Evolutionary conservation across 192 early-diverging fungal species (phyloP).

Genomic region (Umbelopsis vinacea): DNA sequence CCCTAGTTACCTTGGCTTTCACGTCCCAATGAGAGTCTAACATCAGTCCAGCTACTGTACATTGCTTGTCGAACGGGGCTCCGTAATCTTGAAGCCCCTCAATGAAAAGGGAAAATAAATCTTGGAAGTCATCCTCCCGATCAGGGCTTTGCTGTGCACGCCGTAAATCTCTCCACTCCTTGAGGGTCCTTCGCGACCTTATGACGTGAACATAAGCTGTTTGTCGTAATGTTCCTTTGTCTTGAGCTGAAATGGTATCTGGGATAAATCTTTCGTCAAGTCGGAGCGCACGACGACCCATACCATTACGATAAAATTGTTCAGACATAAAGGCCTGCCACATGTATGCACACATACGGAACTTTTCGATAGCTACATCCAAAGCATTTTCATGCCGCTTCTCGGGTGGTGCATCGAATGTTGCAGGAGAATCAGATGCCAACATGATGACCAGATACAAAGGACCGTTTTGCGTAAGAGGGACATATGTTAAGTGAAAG

Average conservation of each 20-base stretch:
- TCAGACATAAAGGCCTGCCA: constrained; percentile 78
- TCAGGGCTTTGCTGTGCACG: constrained; percentile 60
- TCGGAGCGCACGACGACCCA: constrained; percentile 71
- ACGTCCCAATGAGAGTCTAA: constrained; percentile 66
- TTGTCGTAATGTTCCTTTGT: constrained; percentile 39
- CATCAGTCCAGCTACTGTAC: constrained; percentile 60
- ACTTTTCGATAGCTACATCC: constrained; percentile 55
- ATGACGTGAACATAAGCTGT: constrained; percentile 63
- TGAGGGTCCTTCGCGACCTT: constrained; percentile 48
- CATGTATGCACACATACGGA: constrained; percentile 66
- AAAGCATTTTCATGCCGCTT: constrained; percentile 50
- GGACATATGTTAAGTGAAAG: constrained; percentile 53
- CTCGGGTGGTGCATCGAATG: constrained; percentile 65
- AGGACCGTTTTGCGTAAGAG: constrained; percentile 59
- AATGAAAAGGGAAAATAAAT: constrained; percentile 54
- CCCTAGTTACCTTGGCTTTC: constrained; percentile 49
- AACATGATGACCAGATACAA: constrained; percentile 60
- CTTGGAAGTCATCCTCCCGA: constrained; percentile 38
- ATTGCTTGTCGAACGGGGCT: constrained; percentile 41
- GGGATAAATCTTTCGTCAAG: constrained; percentile 59
- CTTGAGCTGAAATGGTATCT: constrained; percentile 58
- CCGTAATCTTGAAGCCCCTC: constrained; percentile 57
- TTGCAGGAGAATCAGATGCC: constrained; percentile 58
- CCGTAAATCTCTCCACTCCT: constrained; percentile 60
- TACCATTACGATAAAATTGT: constrained; percentile 69